phyloP scores from a whole-genome alignment of 2,329 filamentous ascomycete species.

The Penicillium sp. region DNA sequence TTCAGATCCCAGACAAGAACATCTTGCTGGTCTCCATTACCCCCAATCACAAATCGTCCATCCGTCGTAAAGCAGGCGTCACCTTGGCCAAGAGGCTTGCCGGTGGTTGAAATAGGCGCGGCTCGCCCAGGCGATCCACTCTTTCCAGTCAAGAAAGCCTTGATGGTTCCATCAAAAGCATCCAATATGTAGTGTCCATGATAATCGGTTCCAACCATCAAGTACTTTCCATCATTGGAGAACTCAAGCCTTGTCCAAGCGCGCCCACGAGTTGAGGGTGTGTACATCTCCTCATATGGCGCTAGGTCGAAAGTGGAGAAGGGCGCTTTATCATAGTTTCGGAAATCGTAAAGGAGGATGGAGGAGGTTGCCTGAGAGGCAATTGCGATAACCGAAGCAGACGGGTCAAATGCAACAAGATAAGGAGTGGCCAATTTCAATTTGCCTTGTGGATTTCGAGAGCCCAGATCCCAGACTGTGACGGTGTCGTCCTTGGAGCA shows the following conservation, averaged over 20 bases:
- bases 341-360: conserved; percentile 83
- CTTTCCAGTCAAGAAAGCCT: conserved; percentile 60
- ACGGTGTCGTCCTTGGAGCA: conserved; percentile 88
- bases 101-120: conserved; percentile 47
- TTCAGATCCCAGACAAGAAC: conserved; percentile 82
- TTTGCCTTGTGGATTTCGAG: conserved; percentile 71
- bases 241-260: conserved; percentile 89
- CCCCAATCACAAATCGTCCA: conserved; percentile 79
- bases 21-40: conserved; percentile 61
- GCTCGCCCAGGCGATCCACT: conserved; percentile 45
- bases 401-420: conserved; percentile 85
- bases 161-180: conserved; percentile 76
- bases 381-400: conserved; percentile 84
- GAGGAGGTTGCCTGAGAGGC: conserved; percentile 73
- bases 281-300: conserved; percentile 51
- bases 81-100: conserved; percentile 52
- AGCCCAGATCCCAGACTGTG: conserved; percentile 80
- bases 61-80: conserved; percentile 88
- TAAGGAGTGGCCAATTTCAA: conserved; percentile 75
- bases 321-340: conserved; percentile 87
- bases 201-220: conserved; percentile 78
- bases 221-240: conserved; percentile 85
- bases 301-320: conserved; percentile 78
- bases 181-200: conserved; percentile 88
- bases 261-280: conserved; percentile 42